Evolutionary conservation across 2,329 filamentous ascomycete genomes (phyloP), one percentile per base, ranked within the genome.

Genomic region (Nigrograna mackinnonii): DNA sequence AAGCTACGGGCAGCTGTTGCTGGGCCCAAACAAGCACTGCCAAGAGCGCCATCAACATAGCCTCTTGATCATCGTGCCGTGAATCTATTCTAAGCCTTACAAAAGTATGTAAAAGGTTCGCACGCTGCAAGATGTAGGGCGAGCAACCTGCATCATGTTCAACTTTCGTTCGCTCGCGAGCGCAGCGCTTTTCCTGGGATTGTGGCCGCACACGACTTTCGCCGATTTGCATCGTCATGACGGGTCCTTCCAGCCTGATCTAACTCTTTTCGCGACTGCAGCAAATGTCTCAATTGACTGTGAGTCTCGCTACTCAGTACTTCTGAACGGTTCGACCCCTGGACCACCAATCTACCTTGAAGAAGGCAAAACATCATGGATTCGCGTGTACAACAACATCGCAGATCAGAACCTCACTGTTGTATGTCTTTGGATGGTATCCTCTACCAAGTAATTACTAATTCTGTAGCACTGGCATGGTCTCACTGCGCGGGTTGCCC

Each of bases 401-500:
- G 46, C 62, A 0, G 59, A 75, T 12, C 58, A 71, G 18, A 83
- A 84, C 48, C 62, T 78, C n/a, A 83, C 79, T n/a, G 79, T 83
- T 60, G 78, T 79, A 49, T 11, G 36, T 22, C 17, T 9, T 14
- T 9, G 24, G 30, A 16, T 3, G 36, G 24, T 36, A 14, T 16
- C 4, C 30, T 12, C 38, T 49, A 33, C 50, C 17, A 13, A 13
- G 22, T 7, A 21, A n/a, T 17, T 6, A 11, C 13, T 21, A 28
- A 39, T 9, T 33, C 3, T 9, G 3, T 6, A 85, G 79, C 84
- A 87, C 57, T 87, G 84, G 84, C 84, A 87, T 64, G 84, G 84
- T 11, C 70, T 87, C 6, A 77, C 75, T 13, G 79, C 82, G 58
- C 69, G 76, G 22, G 73, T 77, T 22, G 79, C 82, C 1, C 81